Conservation (phyloP, 1,139 yeast genomes). For the Magnusiomyces paraingens region DNA sequence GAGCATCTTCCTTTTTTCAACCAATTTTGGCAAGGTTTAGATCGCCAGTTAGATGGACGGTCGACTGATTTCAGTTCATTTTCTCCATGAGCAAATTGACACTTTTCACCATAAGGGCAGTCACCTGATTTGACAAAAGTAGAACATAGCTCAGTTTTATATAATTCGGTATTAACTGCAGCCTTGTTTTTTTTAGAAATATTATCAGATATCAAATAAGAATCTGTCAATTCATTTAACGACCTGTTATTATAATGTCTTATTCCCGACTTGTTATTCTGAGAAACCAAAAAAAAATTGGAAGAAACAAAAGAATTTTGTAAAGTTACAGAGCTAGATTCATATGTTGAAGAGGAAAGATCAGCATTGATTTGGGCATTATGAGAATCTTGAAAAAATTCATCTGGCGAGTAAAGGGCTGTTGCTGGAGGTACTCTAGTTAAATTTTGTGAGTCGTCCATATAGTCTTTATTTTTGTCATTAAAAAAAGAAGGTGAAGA, state of each 20-base stretch:
- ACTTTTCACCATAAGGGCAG: slow-evolving; percentile 85
- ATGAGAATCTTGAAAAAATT: neutral
- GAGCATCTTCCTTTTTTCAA: slow-evolving; percentile 73
- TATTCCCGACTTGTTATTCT: neutral
- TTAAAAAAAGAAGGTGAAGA: too few species aligned
- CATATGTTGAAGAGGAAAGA: neutral
- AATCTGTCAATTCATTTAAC: neutral
- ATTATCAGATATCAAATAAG: neutral
- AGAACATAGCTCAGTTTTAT: slow-evolving; percentile 87
- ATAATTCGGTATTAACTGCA: slow-evolving; percentile 59
- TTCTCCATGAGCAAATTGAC: slow-evolving; percentile 92
- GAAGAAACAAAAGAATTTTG: neutral
- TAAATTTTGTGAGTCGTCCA: too few species aligned
- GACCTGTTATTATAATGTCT: neutral
- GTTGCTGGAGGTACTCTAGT: too few species aligned
- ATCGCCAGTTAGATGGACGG: slow-evolving; percentile 81
- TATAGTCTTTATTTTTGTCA: too few species aligned
- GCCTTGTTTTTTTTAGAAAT: slow-evolving; percentile 29
- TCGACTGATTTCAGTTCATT: slow-evolving; percentile 66
- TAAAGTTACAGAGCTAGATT: neutral
- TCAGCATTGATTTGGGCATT: neutral
- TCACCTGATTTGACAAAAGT: slow-evolving; percentile 65
- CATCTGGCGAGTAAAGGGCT: too few species aligned
- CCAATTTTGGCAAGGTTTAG: slow-evolving; percentile 91
- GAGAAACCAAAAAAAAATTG: neutral